phyloP scores from a whole-genome alignment of 1,284 basidiomycete species.

The Fomitopsis palustris region DNA sequence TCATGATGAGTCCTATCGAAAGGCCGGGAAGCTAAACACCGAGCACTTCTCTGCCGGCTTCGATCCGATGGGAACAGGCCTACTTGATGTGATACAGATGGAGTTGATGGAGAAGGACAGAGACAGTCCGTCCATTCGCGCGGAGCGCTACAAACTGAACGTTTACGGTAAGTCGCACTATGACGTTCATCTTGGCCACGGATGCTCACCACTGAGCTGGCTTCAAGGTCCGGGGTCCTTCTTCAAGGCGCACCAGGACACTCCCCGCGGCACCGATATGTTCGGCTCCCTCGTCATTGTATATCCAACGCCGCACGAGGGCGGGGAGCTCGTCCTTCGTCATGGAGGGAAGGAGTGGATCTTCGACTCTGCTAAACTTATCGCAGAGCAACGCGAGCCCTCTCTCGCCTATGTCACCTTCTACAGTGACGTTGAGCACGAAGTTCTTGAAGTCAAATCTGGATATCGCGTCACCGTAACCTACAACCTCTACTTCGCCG shows the following conservation, averaged over 20 bases:
- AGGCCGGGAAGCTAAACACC: constrained; percentile 24
- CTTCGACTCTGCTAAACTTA: constrained; percentile 30
- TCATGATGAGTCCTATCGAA: constrained; percentile 23
- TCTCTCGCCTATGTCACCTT: constrained; percentile 34
- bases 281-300: constrained; percentile 43
- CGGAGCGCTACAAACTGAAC: constrained; percentile 33
- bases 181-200: no score
- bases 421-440: constrained; percentile 44
- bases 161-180: constrained; percentile 26
- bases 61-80: background rate
- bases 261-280: constrained; percentile 34
- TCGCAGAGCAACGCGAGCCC: constrained; percentile 7
- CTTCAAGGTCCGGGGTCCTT: constrained; percentile 32
- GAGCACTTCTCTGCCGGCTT: constrained; percentile 17
- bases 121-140: constrained; percentile 20
- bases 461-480: constrained; percentile 44
- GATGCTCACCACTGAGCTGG: background rate
- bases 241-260: constrained; percentile 40
- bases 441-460: constrained; percentile 35
- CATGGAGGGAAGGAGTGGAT: constrained; percentile 30
- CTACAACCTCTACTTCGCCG: constrained; percentile 33
- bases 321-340: constrained; percentile 34
- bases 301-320: constrained; percentile 36
- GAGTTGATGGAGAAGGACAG: background rate
- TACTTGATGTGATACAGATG: background rate